Evolutionary conservation across 2,329 filamentous ascomycete species (phyloP).

Genomic region (Fusarium cicatricum): DNA sequence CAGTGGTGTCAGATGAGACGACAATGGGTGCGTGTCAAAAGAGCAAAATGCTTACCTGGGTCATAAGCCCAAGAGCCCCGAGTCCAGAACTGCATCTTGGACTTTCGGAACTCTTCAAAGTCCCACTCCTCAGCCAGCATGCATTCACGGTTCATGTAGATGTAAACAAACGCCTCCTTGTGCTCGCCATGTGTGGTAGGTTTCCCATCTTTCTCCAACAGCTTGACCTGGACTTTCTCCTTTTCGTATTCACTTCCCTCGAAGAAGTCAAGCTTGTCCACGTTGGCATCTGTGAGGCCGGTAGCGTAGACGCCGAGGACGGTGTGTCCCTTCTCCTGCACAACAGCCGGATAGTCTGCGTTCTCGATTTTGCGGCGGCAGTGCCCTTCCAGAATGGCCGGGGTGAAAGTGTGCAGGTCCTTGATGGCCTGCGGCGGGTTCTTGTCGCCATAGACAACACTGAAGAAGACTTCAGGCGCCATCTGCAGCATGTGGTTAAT

Average conservation of each 20-base stretch:
- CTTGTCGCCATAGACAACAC: slow-evolving; percentile 75
- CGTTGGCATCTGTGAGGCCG: slow-evolving; percentile 79
- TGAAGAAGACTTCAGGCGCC: slow-evolving; percentile 86
- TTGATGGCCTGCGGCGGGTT: slow-evolving; percentile 57
- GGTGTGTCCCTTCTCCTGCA: slow-evolving; percentile 60
- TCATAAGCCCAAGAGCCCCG: slow-evolving; percentile 57
- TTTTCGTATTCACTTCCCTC: slow-evolving; percentile 80
- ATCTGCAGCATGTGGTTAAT: slow-evolving; percentile 60
- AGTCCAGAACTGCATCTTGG: slow-evolving; percentile 70
- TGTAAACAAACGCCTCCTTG: slow-evolving; percentile 68
- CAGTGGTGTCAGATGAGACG: slow-evolving; percentile 12
- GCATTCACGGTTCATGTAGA: slow-evolving; percentile 60
- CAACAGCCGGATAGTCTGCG: slow-evolving; percentile 85
- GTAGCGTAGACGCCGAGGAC: slow-evolving; percentile 81
- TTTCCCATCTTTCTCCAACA: slow-evolving; percentile 54
- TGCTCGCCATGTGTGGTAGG: slow-evolving; percentile 53
- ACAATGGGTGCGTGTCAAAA: background rate
- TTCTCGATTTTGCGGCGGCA: slow-evolving; percentile 72
- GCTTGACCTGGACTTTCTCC: slow-evolving; percentile 61
- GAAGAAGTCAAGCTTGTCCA: slow-evolving; percentile 80
- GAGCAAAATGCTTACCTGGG: slow-evolving; percentile 43
- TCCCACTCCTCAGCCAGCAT: slow-evolving; percentile 86
- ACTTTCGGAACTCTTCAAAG: slow-evolving; percentile 80
- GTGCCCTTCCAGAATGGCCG: slow-evolving; percentile 78
- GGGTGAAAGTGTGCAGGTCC: slow-evolving; percentile 69